phyloP scores from a whole-genome alignment of 2,329 filamentous ascomycete species.

The Cercospora berteroae region DNA sequence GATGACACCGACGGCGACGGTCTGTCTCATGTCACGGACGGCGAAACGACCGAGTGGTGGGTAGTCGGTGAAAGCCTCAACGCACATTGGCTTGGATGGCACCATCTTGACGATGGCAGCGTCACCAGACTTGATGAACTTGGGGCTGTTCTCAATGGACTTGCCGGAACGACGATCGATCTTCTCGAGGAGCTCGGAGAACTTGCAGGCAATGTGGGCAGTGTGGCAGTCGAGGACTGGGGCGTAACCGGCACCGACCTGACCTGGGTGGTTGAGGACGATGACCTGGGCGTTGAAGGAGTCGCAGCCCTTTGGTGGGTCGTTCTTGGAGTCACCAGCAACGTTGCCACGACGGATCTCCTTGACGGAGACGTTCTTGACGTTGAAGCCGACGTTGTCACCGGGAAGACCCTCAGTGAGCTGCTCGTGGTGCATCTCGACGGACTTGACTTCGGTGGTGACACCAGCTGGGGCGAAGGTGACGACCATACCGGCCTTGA shows the following conservation, averaged over 20 bases:
- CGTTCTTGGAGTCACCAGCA: slow-evolving; percentile 99
- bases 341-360: slow-evolving; percentile 99
- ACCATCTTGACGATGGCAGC: slow-evolving; percentile 99
- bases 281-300: slow-evolving; percentile 99
- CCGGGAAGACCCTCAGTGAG: slow-evolving; percentile 89
- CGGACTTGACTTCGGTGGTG: slow-evolving; percentile 99
- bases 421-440: slow-evolving; percentile 99
- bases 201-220: slow-evolving; percentile 99
- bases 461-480: slow-evolving; percentile 98
- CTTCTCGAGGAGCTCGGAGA: slow-evolving; percentile 98
- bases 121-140: slow-evolving; percentile 99
- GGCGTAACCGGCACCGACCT: slow-evolving; percentile 98
- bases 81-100: slow-evolving; percentile 99
- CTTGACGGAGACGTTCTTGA: slow-evolving; percentile 99
- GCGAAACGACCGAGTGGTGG: slow-evolving; percentile 99
- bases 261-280: slow-evolving; percentile 99
- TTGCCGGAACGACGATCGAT: slow-evolving; percentile 99
- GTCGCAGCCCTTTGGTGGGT: slow-evolving; percentile 83
- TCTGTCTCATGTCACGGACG: slow-evolving; percentile 93
- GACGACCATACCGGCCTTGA: slow-evolving; percentile 85
- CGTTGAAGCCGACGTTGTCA: slow-evolving; percentile 99
- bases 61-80: slow-evolving; percentile 99
- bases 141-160: slow-evolving; percentile 84
- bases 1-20: slow-evolving; percentile 56
- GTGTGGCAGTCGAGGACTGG: slow-evolving; percentile 99